These are phyloP conservation scores for Neopestalotiopsis sp. DNA, from an alignment of 2,329 filamentous ascomycete genomes.

Conservation along the genomic window DNA sequence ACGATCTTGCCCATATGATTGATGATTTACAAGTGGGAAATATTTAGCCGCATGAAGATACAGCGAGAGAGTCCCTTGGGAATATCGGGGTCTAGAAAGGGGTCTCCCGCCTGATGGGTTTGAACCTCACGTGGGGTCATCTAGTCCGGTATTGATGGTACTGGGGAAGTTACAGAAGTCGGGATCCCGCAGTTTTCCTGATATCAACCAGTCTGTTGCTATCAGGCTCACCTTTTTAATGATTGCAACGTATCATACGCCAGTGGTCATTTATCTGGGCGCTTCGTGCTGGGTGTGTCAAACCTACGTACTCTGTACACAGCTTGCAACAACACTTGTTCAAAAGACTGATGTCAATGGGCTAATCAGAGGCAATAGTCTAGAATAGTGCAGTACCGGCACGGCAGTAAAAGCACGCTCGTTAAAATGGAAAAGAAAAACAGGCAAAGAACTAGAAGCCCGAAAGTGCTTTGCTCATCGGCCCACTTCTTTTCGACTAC, in stretches of 20 bases:
- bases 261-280: too few relatives aligned
- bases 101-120: background rate
- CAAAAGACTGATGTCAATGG: too few relatives aligned
- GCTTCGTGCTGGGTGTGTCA: too few relatives aligned
- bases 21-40: background rate
- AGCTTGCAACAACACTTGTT: too few relatives aligned
- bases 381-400: too few relatives aligned
- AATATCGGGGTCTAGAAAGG: background rate
- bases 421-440: background rate
- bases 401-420: too few relatives aligned
- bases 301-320: too few relatives aligned
- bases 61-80: background rate
- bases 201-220: background rate
- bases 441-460: background rate
- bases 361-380: too few relatives aligned
- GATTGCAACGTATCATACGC: too few relatives aligned
- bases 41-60: slow-evolving; percentile 3
- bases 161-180: background rate
- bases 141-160: background rate
- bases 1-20: background rate
- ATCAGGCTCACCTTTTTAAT: too few relatives aligned
- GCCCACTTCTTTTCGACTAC: background rate
- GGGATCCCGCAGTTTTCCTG: background rate
- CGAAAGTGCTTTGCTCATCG: background rate
- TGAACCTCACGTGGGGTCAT: background rate